Evolutionary conservation across 108 stramenopile species (phyloP).

Genomic region (Pseudonitzschia multiseries): DNA sequence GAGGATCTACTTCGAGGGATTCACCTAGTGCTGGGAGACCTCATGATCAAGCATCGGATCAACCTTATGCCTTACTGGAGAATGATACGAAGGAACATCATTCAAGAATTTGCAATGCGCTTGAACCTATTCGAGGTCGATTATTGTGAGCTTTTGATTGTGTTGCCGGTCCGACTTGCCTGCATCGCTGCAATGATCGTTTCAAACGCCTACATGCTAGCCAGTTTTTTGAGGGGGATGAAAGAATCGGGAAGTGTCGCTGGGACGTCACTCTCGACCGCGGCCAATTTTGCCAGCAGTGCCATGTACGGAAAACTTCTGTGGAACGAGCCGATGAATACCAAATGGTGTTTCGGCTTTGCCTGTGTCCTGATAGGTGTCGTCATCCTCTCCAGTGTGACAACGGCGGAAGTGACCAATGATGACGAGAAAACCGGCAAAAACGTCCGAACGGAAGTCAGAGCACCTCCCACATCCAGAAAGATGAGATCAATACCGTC

Average conservation of each 20-base stretch:
- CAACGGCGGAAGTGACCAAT: constrained; percentile 3
- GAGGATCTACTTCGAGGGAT: constrained; percentile 3
- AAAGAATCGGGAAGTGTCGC: constrained; percentile 73
- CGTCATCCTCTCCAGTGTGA: constrained; percentile 34
- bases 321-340: constrained; percentile 40
- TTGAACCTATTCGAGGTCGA: constrained; percentile 32
- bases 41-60: constrained; percentile 31
- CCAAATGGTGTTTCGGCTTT: constrained; percentile 50
- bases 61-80: constrained; percentile 35
- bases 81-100: neutral
- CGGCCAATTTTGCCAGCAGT: constrained; percentile 63
- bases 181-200: constrained; percentile 61
- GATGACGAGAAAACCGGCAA: neutral
- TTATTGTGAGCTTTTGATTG: constrained; percentile 31
- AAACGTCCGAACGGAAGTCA: neutral
- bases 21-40: constrained; percentile 24
- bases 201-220: constrained; percentile 69
- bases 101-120: constrained; percentile 6
- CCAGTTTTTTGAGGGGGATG: constrained; percentile 75
- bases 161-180: constrained; percentile 31
- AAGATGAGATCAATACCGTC: neutral
- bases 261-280: constrained; percentile 69
- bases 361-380: constrained; percentile 38
- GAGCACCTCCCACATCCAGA: neutral
- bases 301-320: constrained; percentile 40